Percentiles rank a stretch among this genome's conserved stretches.
Conservation (phyloP, 1,284 basidiomycete species). For the Macrocystidia cucumis region DNA sequence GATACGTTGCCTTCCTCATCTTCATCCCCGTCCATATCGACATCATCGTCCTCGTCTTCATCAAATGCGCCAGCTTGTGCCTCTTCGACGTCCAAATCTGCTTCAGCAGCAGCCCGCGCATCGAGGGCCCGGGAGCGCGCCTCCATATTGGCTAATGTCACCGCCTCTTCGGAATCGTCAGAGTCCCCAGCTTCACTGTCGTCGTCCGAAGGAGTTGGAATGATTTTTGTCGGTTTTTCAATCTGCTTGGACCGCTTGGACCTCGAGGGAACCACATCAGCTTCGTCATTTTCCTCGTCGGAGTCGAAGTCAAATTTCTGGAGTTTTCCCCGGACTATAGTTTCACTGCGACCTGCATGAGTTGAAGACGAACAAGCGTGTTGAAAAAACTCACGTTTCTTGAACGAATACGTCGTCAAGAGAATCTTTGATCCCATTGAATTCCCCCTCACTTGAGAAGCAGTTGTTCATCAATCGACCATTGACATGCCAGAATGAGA, state of each 20-base stretch:
- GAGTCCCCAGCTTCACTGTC: conserved; percentile 41
- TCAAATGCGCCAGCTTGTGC: conserved; percentile 44
- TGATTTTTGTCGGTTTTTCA: conserved; percentile 39
- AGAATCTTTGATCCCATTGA: conserved; percentile 32
- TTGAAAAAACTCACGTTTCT: conserved; percentile 24
- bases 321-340: conserved; percentile 37
- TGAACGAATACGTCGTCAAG: conserved; percentile 40
- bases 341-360: conserved; percentile 21
- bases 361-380: not conserved
- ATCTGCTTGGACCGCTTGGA: conserved; percentile 46
- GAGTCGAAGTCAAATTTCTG: conserved; percentile 68
- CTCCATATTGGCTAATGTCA: conserved; percentile 74
- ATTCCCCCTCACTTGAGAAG: conserved; percentile 43
- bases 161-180: conserved; percentile 47
- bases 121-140: conserved; percentile 69
- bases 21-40: conserved; percentile 49
- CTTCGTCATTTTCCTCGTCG: conserved; percentile 50
- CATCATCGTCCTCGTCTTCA: conserved; percentile 40
- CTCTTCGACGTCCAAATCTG: conserved; percentile 62
- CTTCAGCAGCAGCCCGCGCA: conserved; percentile 55
- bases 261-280: conserved; percentile 23
- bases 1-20: conserved; percentile 53
- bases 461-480: too few relatives aligned
- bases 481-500: too few relatives aligned
- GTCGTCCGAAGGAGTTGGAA: conserved; percentile 42